A percentile compares a stretch with the other conserved stretches of the same genome.
phyloP scores from a whole-genome alignment of 495 filamentous ascomycete genomes.

The Podospora pseudopauciseta region DNA sequence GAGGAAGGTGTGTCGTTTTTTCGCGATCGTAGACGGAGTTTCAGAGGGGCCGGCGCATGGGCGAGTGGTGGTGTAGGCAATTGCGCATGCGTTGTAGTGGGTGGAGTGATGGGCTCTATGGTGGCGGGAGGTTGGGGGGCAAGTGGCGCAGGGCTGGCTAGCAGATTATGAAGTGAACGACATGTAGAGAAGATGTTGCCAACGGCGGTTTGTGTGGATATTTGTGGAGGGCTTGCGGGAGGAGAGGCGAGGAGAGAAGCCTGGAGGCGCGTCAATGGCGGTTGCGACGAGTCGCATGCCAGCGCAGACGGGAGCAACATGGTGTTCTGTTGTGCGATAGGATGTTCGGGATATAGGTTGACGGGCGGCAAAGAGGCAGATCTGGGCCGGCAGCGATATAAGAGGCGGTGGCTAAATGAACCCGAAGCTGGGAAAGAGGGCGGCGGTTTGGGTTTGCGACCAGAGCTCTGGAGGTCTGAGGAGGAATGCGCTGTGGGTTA shows the following conservation, averaged over 20 bases:
- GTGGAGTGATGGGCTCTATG: constrained; percentile 40
- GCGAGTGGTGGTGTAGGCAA: constrained; percentile 51
- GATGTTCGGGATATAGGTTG: constrained; percentile 4
- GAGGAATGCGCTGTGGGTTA: constrained; percentile 10
- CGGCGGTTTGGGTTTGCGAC: not conserved
- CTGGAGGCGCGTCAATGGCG: constrained; percentile 47
- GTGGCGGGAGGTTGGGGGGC: constrained; percentile 32
- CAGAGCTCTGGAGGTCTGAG: constrained; percentile 18
- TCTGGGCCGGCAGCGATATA: not conserved
- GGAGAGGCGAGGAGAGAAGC: constrained; percentile 59
- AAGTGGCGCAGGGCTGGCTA: constrained; percentile 44
- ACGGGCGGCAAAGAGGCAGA: not conserved
- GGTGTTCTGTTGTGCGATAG: constrained; percentile 1
- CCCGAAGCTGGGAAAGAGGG: constrained; percentile 1
- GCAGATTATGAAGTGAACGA: constrained; percentile 66
- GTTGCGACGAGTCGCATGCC: constrained; percentile 61
- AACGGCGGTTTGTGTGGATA: constrained; percentile 48
- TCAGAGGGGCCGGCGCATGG: constrained; percentile 46
- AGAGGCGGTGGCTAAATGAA: constrained; percentile 19
- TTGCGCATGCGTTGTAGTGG: constrained; percentile 51
- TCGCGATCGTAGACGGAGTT: constrained; percentile 47
- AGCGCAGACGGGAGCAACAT: constrained; percentile 74
- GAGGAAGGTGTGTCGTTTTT: constrained; percentile 24
- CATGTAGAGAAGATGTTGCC: constrained; percentile 65
- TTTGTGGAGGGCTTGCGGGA: constrained; percentile 59